These are phyloP conservation scores for Peniophora sp. DNA, from an alignment of 1,284 basidiomycete genomes.

Conservation along the genomic window DNA sequence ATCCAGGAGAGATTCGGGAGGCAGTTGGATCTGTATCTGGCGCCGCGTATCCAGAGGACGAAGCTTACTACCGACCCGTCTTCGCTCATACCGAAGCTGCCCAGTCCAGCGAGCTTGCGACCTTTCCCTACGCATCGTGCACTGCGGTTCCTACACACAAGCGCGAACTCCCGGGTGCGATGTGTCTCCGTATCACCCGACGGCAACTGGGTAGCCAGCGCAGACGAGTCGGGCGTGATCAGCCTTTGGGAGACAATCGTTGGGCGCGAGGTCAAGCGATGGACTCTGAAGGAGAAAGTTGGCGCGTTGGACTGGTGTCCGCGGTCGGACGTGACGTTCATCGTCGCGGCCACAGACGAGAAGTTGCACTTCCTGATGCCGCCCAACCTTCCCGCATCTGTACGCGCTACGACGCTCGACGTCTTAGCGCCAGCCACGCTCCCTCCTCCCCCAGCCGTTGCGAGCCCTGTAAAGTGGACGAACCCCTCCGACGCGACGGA, in stretches of 20 bases:
- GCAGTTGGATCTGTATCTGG: slow-evolving; percentile 95
- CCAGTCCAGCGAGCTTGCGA: slow-evolving; percentile 83
- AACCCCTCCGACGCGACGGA: slow-evolving; percentile 36
- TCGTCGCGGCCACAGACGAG: slow-evolving; percentile 79
- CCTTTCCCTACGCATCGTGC: slow-evolving; percentile 91
- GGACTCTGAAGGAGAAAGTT: slow-evolving; percentile 78
- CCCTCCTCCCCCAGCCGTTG: slow-evolving; percentile 46
- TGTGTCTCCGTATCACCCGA: slow-evolving; percentile 81
- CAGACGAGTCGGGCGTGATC: slow-evolving; percentile 85
- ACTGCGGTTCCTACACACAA: slow-evolving; percentile 67
- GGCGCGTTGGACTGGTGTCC: slow-evolving; percentile 94
- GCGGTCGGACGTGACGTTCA: slow-evolving; percentile 73
- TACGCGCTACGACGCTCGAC: slow-evolving; percentile 56
- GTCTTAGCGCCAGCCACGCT: slow-evolving; percentile 58
- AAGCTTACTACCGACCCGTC: slow-evolving; percentile 90
- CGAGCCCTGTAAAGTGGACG: slow-evolving; percentile 68
- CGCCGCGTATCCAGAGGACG: slow-evolving; percentile 83
- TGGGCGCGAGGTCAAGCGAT: slow-evolving; percentile 84
- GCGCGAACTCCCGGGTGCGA: slow-evolving; percentile 52
- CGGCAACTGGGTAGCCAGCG: slow-evolving; percentile 88
- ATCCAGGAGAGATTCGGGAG: slow-evolving; percentile 93
- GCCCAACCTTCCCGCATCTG: slow-evolving; percentile 54
- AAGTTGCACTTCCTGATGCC: slow-evolving; percentile 80
- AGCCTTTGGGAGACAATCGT: slow-evolving; percentile 93
- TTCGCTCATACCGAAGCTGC: slow-evolving; percentile 92